Conservation (phyloP, 192 early-diverging fungal genomes). For the Coemansia sp. region DNA sequence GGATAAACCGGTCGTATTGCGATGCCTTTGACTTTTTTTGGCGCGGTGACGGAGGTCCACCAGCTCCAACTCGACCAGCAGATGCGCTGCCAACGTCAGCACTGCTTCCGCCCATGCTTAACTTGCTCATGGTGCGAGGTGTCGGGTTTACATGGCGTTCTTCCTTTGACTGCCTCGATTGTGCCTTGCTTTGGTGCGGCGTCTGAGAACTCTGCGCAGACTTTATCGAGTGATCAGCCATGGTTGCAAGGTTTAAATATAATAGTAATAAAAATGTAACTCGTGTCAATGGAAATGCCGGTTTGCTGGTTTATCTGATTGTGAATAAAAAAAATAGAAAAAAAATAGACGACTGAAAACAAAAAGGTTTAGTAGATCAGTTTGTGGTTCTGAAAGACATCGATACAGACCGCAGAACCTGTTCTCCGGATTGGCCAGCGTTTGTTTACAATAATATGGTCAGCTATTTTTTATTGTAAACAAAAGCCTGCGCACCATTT, state of each 20-base stretch:
- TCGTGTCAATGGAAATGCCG: too few relatives aligned
- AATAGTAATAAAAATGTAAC: too few relatives aligned
- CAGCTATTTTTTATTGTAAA: not conserved
- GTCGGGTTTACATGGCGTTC: conserved; percentile 27
- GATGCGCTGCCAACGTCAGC: conserved; percentile 3
- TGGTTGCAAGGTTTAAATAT: not conserved
- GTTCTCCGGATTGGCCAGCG: not conserved
- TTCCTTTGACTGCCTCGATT: conserved; percentile 17
- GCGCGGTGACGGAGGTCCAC: conserved; percentile 31
- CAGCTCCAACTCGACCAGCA: conserved; percentile 6
- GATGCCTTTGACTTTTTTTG: conserved; percentile 32
- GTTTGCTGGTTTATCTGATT: conserved; percentile 2
- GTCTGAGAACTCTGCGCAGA: conserved; percentile 14
- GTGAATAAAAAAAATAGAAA: conserved; percentile 10
- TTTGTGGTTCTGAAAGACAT: not conserved
- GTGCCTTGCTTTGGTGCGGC: conserved; percentile 10
- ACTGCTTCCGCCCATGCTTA: not conserved
- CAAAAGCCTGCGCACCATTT: not conserved
- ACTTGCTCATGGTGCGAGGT: conserved; percentile 30
- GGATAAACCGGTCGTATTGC: conserved; percentile 89
- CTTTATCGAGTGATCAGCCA: conserved; percentile 28
- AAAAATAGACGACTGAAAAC: not conserved
- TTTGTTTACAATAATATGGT: conserved; percentile 17
- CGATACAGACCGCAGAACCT: not conserved
- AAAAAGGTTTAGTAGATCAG: not conserved